phyloP scores from a whole-genome alignment of 495 filamentous ascomycete species.

The Rostrohypoxylon terebratum region DNA sequence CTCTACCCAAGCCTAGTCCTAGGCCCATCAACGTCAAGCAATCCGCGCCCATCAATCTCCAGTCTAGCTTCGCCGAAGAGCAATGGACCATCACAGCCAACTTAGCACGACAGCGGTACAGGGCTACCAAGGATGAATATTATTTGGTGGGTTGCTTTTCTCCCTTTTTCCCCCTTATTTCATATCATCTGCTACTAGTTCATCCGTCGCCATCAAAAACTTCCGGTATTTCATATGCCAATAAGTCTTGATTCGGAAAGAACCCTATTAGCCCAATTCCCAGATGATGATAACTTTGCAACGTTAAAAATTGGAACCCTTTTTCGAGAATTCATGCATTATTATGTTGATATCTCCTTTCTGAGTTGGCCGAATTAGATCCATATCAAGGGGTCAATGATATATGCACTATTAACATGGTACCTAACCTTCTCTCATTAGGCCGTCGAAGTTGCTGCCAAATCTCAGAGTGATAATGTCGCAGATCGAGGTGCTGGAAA shows the following conservation, averaged over 20 bases:
- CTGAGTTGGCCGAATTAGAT: not conserved
- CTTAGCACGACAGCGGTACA: conserved; percentile 57
- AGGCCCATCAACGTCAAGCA: conserved; percentile 43
- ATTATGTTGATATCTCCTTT: not conserved
- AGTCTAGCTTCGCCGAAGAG: conserved; percentile 55
- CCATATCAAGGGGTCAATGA: not conserved
- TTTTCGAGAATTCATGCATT: not conserved
- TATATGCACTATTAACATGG: not conserved
- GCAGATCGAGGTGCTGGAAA: conserved; percentile 50
- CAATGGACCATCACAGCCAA: conserved; percentile 58
- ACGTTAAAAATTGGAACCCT: not conserved
- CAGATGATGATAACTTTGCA: not conserved
- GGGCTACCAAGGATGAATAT: conserved; percentile 58
- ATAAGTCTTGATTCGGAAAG: not conserved
- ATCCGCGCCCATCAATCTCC: conserved; percentile 54
- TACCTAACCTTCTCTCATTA: conserved; percentile 37
- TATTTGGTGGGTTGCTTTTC: conserved; percentile 52
- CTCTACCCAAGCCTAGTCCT: conserved; percentile 14
- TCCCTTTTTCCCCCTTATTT: not conserved
- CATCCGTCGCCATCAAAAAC: not conserved
- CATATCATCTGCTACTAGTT: not conserved
- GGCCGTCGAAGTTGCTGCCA: conserved; percentile 59
- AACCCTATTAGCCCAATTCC: not conserved
- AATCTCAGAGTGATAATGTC: conserved; percentile 58
- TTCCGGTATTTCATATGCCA: not conserved